Evolutionary conservation across 2,329 filamentous ascomycete species (phyloP).

Genomic region (Zymoseptoria pseudotritici): DNA sequence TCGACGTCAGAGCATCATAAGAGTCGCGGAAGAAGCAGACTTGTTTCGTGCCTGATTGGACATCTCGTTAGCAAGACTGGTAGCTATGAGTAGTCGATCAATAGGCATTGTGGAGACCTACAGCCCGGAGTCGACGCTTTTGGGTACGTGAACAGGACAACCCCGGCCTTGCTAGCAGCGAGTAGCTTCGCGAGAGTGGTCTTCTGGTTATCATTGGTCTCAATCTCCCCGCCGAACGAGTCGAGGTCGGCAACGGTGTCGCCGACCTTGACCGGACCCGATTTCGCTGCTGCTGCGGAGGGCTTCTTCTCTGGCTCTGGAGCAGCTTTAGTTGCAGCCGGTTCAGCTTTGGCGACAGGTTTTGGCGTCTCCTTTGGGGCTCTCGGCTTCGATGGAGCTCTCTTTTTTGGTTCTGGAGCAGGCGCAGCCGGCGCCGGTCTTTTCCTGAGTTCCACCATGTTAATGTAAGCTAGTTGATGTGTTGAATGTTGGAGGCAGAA

Average conservation of each 20-base stretch:
- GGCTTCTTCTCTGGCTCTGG: conserved; percentile 2
- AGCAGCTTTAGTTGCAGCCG: conserved; percentile 25
- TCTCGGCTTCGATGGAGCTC: conserved; percentile 31
- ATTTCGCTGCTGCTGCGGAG: conserved; percentile 4
- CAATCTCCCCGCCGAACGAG: conserved; percentile 60
- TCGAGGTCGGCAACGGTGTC: conserved; percentile 45
- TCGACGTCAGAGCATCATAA: conserved; percentile 65
- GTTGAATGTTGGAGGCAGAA: not conserved
- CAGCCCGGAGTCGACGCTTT: conserved; percentile 91
- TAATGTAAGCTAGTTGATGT: not conserved
- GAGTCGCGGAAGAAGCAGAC: conserved; percentile 88
- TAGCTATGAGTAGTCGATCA: not conserved
- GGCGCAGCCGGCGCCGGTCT: conserved; percentile 50
- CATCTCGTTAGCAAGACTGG: not conserved
- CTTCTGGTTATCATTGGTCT: conserved; percentile 76
- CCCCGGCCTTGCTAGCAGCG: conserved; percentile 72
- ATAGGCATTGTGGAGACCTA: conserved; percentile 46
- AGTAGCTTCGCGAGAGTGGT: conserved; percentile 74
- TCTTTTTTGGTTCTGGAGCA: conserved; percentile 40
- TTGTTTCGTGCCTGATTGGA: conserved; percentile 71
- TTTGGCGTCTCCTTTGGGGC: conserved; percentile 17
- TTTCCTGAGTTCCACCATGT: conserved; percentile 55
- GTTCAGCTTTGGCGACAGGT: conserved; percentile 36
- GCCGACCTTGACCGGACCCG: conserved; percentile 33
- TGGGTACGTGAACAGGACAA: conserved; percentile 92